Base-by-base conservation (phyloP, 2,329 filamentous ascomycete species). In the Clonostachys solani region DNA sequence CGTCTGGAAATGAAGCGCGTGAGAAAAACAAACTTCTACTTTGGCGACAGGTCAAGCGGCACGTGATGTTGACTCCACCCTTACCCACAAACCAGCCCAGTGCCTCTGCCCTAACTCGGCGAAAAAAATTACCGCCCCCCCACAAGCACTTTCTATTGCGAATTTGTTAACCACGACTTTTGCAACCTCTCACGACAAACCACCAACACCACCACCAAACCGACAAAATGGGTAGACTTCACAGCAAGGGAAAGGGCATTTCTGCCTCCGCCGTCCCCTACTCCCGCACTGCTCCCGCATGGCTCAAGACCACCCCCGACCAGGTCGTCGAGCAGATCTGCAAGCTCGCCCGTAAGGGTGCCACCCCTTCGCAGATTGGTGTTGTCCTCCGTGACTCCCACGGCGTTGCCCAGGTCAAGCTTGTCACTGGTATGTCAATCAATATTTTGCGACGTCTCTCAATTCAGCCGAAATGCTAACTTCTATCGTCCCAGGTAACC, bases 201-300 rank as follows among this genome's bases (percentile, higher is more conserved):
- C 47, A 42, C 36, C 49, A 53, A 49, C 45, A 52, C 49, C 49
- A 54, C 53, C 56, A 55, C 59, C 57, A 50, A 56, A 62, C 57
- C 58, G 72, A 66, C 74, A 88, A 75, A 61, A 95, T 95, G 90
- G 90, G 92, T 86, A 86, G 92, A 83, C 86, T 97, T 87, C 95
- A 99, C 87, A 89, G 83, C 84, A 96, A 96, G 69, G 92, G 94
- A 81, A 97, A 97, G 89, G 95, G 94, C 77, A 99, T 99, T 78
- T 91, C 90, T 61, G 77, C 89, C 78, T 96, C 90, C 56, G 90
- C 94, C 67, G 78, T 97, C 76, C 94, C 95, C 69, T 99, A 97
- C 86, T 96, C 90, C 61, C 92, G 94, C 79, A 85, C 83, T 64
- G 73, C 91, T 57, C 92, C 94, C 54, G 83, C 92, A 62, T 99